Conservation (phyloP, 805 yeast species). For the Yamadazyma endophytica region DNA sequence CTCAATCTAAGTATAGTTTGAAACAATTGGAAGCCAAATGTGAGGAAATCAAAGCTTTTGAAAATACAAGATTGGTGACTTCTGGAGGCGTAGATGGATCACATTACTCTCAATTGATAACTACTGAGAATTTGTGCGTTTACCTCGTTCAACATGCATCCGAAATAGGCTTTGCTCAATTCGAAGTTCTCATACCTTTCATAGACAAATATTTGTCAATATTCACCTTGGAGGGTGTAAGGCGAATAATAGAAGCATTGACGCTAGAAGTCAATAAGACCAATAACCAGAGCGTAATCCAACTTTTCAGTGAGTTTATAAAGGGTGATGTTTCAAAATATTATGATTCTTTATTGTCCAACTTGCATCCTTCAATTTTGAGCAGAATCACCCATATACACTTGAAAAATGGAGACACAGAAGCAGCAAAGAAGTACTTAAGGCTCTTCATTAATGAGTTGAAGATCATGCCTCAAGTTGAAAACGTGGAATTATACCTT, state of each 20-base stretch:
- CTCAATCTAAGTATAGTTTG: conserved; percentile 1
- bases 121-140: conserved; percentile 13
- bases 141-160: conserved; percentile 1
- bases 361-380: conserved; percentile 3
- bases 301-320: conserved; percentile 1
- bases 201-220: background rate
- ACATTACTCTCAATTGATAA: conserved; percentile 8
- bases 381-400: conserved; percentile 1
- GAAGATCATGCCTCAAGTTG: background rate
- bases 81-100: conserved; percentile 10
- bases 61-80: conserved; percentile 12
- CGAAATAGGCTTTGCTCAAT: background rate
- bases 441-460: too few relatives aligned
- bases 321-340: background rate
- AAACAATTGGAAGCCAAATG: conserved; percentile 12
- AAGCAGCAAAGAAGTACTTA: conserved; percentile 4
- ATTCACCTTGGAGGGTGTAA: conserved; percentile 1
- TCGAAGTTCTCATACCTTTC: background rate
- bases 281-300: background rate
- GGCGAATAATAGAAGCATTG: conserved; percentile 3
- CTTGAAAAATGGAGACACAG: conserved; percentile 2
- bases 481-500: too few relatives aligned
- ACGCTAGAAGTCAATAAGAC: background rate
- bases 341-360: background rate
- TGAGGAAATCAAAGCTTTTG: conserved; percentile 11